phyloP scores from a whole-genome alignment of 352 stramenopile species.

The Phytophthora sansomeana region DNA sequence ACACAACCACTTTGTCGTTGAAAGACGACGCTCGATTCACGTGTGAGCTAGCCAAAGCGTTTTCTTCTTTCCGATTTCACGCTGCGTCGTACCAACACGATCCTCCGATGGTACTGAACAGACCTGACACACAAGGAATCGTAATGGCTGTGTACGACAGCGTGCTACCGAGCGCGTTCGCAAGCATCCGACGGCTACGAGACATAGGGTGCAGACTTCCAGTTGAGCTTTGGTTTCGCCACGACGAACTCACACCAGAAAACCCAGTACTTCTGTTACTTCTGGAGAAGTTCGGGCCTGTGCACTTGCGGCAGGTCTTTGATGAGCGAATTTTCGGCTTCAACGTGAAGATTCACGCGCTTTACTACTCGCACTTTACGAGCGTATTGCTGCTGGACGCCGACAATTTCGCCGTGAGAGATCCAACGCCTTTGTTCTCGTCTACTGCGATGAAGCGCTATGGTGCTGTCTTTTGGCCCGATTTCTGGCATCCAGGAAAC shows the following conservation, averaged over 20 bases:
- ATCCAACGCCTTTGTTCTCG: conserved; percentile 55
- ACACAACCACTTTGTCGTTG: conserved; percentile 64
- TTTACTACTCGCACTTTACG: conserved; percentile 62
- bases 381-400: conserved; percentile 57
- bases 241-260: conserved; percentile 50
- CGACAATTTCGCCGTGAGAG: conserved; percentile 54
- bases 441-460: conserved; percentile 36
- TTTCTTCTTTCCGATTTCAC: conserved; percentile 63
- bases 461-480: conserved; percentile 60
- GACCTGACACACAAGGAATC: conserved; percentile 37
- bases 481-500: conserved; percentile 59
- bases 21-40: conserved; percentile 78
- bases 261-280: conserved; percentile 50
- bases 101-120: conserved; percentile 44
- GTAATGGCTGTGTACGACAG: conserved; percentile 58
- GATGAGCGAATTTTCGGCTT: conserved; percentile 60
- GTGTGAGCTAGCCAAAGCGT: conserved; percentile 63
- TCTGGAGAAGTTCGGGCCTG: conserved; percentile 38
- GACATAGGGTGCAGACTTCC: conserved; percentile 49
- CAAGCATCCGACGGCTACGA: conserved; percentile 52
- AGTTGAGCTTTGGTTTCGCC: conserved; percentile 64
- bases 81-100: conserved; percentile 63
- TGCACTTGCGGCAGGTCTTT: conserved; percentile 53
- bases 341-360: conserved; percentile 57
- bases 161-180: conserved; percentile 58